A percentile compares a stretch with the other conserved stretches of the same genome.
Evolutionary conservation across 1,284 basidiomycete genomes (phyloP).

Genomic region (Trametes sp.): DNA sequence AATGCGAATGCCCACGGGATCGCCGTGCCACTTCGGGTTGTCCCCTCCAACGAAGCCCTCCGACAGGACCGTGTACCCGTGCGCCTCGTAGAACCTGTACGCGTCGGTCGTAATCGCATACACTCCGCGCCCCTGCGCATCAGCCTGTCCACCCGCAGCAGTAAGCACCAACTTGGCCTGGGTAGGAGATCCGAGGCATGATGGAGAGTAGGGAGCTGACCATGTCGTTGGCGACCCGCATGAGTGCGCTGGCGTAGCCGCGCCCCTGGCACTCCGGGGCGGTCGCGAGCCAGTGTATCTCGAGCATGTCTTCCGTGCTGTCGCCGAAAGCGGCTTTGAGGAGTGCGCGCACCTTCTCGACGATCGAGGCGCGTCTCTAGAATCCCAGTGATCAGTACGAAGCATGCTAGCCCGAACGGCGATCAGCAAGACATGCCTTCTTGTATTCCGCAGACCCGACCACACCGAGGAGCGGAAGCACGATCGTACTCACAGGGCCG

Average conservation of each 20-base stretch:
- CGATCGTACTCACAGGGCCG: not conserved
- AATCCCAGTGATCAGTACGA: too few species aligned
- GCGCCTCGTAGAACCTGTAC: not conserved
- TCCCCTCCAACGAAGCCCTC: not conserved
- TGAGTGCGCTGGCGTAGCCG: constrained; percentile 13
- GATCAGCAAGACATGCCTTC: too few species aligned
- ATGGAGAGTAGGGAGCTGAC: too few species aligned
- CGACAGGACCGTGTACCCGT: not conserved
- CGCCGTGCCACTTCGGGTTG: not conserved
- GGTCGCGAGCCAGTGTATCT: constrained; percentile 14
- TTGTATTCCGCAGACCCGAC: not conserved
- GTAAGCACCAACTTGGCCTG: too few species aligned
- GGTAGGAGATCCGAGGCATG: too few species aligned
- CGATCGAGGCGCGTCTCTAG: constrained; percentile 4
- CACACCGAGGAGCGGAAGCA: not conserved
- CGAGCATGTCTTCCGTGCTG: constrained; percentile 2
- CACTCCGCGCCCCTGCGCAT: constrained; percentile 13
- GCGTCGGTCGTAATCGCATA: constrained; percentile 5
- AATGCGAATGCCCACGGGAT: not conserved
- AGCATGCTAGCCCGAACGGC: too few species aligned
- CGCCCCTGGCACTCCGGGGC: constrained; percentile 10
- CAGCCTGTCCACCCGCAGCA: not conserved
- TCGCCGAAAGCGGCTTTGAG: constrained; percentile 9
- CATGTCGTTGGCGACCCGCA: not conserved
- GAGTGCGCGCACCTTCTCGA: not conserved